Conservation (phyloP, 1,284 basidiomycete genomes). For the Rhizoctonia solani region DNA sequence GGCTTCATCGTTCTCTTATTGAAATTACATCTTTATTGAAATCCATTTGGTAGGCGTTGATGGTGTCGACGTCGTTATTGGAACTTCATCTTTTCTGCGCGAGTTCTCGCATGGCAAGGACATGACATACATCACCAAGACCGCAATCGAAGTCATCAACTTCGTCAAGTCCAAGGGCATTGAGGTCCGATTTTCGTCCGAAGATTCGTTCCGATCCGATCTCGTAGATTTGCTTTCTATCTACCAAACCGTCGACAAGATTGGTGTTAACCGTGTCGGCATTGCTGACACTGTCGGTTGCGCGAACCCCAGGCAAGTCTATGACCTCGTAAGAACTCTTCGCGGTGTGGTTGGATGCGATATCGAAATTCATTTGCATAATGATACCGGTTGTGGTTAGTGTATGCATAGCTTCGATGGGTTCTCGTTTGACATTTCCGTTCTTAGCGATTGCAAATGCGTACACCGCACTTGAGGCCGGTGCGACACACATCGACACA, state of each 20-base stretch:
- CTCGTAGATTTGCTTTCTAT: constrained; percentile 98
- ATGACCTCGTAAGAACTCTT: constrained; percentile 95
- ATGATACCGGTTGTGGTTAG: constrained; percentile 91
- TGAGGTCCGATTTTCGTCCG: constrained; percentile 99
- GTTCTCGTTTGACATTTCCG: constrained; percentile 23
- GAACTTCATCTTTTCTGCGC: constrained; percentile 97
- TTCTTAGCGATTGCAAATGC: constrained; percentile 92
- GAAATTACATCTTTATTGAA: not conserved
- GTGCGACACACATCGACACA: constrained; percentile 98
- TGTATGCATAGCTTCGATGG: constrained; percentile 49
- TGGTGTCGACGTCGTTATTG: constrained; percentile 99
- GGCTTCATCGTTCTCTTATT: not conserved
- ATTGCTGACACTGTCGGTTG: constrained; percentile 99
- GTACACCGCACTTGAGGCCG: constrained; percentile 97
- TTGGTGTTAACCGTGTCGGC: constrained; percentile 98
- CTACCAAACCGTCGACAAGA: constrained; percentile 99
- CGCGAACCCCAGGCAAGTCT: constrained; percentile 98
- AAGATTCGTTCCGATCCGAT: constrained; percentile 99
- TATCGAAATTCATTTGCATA: constrained; percentile 98
- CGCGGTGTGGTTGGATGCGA: constrained; percentile 95
- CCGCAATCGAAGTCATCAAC: constrained; percentile 97
- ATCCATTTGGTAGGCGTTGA: constrained; percentile 72
- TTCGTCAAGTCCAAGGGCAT: constrained; percentile 99
- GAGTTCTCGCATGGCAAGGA: constrained; percentile 99
- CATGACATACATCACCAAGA: constrained; percentile 99